A percentile compares a stretch with the other conserved stretches of the same genome.
Conservation (phyloP, 768 basidiomycete genomes). For the Exsudoporus frostii region DNA sequence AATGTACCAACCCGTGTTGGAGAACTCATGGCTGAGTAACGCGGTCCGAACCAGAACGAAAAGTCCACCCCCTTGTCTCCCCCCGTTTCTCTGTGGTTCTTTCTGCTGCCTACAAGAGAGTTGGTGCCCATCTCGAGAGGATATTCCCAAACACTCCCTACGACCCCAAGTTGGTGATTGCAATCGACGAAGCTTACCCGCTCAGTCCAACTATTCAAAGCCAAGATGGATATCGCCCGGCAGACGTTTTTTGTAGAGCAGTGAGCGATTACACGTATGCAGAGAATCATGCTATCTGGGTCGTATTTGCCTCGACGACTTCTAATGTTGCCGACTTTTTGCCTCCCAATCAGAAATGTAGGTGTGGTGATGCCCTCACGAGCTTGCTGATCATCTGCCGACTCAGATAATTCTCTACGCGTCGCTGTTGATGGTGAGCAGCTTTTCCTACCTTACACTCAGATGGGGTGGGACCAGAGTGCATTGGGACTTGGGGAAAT, state of each 20-base stretch:
- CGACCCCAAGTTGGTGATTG: background rate
- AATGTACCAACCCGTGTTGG: background rate
- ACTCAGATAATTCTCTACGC: background rate
- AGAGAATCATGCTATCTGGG: background rate
- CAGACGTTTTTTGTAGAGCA: background rate
- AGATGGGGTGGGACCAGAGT: background rate
- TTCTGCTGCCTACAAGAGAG: background rate
- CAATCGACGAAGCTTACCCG: background rate
- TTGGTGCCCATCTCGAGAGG: background rate
- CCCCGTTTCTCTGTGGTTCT: background rate
- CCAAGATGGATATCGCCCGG: background rate
- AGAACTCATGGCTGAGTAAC: background rate
- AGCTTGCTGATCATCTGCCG: too few relatives aligned
- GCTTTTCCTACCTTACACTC: background rate
- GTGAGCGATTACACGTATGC: too few relatives aligned
- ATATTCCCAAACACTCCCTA: background rate
- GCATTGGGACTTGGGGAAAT: background rate
- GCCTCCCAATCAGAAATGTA: too few relatives aligned
- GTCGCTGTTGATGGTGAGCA: background rate
- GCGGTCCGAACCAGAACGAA: background rate
- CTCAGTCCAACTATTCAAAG: background rate
- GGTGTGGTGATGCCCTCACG: too few relatives aligned
- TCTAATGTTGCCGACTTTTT: too few relatives aligned
- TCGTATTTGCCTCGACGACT: too few relatives aligned
- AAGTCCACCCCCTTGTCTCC: background rate